Percentiles rank a stretch among this genome's conserved stretches.
These are phyloP conservation scores for Trypethelium eluteriae DNA, from an alignment of 495 filamentous ascomycete genomes.

Conservation along the genomic window DNA sequence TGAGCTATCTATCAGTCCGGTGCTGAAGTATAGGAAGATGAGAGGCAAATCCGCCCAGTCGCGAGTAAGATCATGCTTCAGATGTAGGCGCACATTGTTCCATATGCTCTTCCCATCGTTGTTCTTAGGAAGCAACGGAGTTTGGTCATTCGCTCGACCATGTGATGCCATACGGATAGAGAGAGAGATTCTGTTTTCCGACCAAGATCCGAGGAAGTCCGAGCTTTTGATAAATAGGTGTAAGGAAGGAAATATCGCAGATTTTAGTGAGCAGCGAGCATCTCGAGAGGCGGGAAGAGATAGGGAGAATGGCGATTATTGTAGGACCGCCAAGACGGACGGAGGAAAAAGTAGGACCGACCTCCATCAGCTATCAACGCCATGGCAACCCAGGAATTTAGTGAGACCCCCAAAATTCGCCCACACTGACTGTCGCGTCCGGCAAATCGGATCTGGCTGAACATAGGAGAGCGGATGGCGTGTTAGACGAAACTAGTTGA, in stretches of 20 bases:
- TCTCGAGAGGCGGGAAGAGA: neutral
- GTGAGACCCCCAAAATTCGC: too few relatives aligned
- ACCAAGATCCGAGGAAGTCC: neutral
- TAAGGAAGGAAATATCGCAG: neutral
- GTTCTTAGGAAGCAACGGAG: neutral
- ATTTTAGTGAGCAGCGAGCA: neutral
- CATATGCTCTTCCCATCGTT: neutral
- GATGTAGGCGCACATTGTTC: neutral
- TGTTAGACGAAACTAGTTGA: neutral
- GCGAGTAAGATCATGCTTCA: conserved; percentile 21
- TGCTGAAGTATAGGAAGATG: conserved; percentile 62
- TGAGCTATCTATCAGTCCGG: conserved; percentile 64
- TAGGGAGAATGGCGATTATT: neutral
- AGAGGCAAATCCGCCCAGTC: conserved; percentile 55
- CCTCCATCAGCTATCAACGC: neutral
- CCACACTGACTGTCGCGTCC: neutral
- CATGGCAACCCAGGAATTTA: neutral
- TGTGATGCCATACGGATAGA: neutral
- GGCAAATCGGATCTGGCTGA: conserved; percentile 2
- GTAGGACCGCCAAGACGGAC: neutral
- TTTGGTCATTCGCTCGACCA: neutral
- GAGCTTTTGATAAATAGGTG: neutral
- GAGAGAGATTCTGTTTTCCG: neutral
- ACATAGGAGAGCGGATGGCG: neutral
- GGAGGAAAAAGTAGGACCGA: neutral